Conservation (phyloP, 352 stramenopile genomes). For the Phytophthora syringae region DNA sequence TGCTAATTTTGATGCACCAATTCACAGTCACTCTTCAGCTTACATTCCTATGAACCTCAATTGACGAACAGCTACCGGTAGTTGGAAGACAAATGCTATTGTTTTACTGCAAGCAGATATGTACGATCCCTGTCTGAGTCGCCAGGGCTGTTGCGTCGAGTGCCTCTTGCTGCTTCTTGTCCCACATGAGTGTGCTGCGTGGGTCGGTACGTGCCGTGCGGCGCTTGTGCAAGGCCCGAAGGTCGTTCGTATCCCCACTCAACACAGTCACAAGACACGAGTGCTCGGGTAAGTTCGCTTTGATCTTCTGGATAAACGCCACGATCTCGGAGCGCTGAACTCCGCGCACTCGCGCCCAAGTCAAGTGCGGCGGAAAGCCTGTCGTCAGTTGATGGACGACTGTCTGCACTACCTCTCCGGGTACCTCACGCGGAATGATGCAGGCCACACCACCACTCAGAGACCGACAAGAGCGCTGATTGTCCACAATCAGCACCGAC, state of each 20-base stretch:
- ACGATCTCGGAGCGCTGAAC: slow-evolving; percentile 53
- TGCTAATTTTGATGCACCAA: no score
- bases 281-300: slow-evolving; percentile 52
- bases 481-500: slow-evolving; percentile 80
- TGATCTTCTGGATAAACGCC: slow-evolving; percentile 43
- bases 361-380: slow-evolving; percentile 81
- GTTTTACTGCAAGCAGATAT: slow-evolving; percentile 60
- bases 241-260: slow-evolving; percentile 50
- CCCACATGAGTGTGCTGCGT: slow-evolving; percentile 78
- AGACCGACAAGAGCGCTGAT: slow-evolving; percentile 62
- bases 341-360: slow-evolving; percentile 68
- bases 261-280: slow-evolving; percentile 69
- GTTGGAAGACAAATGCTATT: neutral
- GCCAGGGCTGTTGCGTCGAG: slow-evolving; percentile 55
- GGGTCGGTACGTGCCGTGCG: slow-evolving; percentile 79
- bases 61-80: no score
- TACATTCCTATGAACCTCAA: no score
- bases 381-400: slow-evolving; percentile 85
- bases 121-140: slow-evolving; percentile 68
- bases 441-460: slow-evolving; percentile 68
- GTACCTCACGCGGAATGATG: slow-evolving; percentile 60
- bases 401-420: slow-evolving; percentile 52
- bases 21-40: neutral
- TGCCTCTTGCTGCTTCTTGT: slow-evolving; percentile 70
- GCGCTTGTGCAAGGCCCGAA: slow-evolving; percentile 80